A percentile compares a stretch with the other conserved stretches of the same genome.
These are phyloP conservation scores for Tricholomella constricta DNA, from an alignment of 768 basidiomycete genomes.

Conservation along the genomic window DNA sequence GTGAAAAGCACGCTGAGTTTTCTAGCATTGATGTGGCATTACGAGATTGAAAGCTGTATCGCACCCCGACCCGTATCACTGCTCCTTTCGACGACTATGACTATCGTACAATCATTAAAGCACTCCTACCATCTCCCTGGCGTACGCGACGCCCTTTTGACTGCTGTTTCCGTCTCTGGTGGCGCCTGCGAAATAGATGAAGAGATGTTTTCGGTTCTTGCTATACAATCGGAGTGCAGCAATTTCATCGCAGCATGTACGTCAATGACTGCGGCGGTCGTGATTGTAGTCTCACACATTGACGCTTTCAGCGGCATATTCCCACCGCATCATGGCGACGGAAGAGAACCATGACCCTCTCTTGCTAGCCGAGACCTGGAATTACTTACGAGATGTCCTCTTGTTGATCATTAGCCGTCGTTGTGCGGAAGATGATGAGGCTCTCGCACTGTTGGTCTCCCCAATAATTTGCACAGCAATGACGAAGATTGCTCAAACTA, in stretches of 20 bases:
- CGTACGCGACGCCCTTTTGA: constrained; percentile 39
- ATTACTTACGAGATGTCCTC: constrained; percentile 51
- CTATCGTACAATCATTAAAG: constrained; percentile 3
- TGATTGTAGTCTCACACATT: not conserved
- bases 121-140: constrained; percentile 2
- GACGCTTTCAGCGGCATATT: constrained; percentile 45
- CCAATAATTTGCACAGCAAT: constrained; percentile 55
- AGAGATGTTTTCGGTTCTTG: constrained; percentile 40
- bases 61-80: constrained; percentile 5
- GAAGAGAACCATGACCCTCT: constrained; percentile 34
- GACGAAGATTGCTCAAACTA: constrained; percentile 33
- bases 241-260: constrained; percentile 45
- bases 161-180: constrained; percentile 31
- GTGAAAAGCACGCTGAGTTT: constrained; percentile 31
- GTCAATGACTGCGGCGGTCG: not conserved
- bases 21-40: constrained; percentile 36
- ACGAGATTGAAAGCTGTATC: constrained; percentile 16
- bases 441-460: constrained; percentile 50
- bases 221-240: constrained; percentile 22
- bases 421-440: constrained; percentile 47
- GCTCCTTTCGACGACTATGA: constrained; percentile 12
- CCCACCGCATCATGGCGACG: constrained; percentile 41
- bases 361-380: constrained; percentile 52
- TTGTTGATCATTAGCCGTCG: constrained; percentile 49
- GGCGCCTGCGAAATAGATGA: constrained; percentile 22